Conservation (phyloP, 495 filamentous ascomycete species). For the Jackrogersella minutella region DNA sequence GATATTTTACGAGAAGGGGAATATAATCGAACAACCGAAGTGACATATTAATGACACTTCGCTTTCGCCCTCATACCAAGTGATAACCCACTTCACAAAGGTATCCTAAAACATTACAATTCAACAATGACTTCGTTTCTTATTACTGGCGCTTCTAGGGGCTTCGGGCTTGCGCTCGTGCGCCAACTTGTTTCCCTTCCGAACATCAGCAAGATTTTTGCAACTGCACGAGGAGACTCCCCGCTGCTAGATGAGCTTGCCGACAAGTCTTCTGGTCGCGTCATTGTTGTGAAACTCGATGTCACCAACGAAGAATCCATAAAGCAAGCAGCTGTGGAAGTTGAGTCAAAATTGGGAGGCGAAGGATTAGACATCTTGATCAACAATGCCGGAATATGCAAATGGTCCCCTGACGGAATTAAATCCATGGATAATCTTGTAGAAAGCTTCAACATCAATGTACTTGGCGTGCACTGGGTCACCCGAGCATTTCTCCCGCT, state of each 20-base stretch:
- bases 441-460: background rate
- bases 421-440: background rate
- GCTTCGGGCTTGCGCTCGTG: background rate
- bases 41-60: too few species aligned
- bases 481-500: background rate
- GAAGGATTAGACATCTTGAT: background rate
- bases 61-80: too few species aligned
- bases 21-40: too few species aligned
- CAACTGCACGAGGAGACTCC: background rate
- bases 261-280: background rate
- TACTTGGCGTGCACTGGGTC: background rate
- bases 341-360: background rate
- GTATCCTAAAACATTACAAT: too few species aligned
- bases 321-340: background rate
- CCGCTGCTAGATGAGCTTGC: background rate
- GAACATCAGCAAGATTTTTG: background rate
- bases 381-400: background rate
- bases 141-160: background rate
- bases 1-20: too few species aligned
- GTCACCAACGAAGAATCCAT: background rate
- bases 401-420: background rate
- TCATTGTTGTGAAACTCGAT: background rate
- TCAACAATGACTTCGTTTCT: background rate
- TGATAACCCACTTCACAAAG: too few species aligned
- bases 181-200: background rate